A percentile compares a stretch with the other conserved stretches of the same genome.
phyloP scores from a whole-genome alignment of 441 rosid genomes.

The Raphanus hybrid region DNA sequence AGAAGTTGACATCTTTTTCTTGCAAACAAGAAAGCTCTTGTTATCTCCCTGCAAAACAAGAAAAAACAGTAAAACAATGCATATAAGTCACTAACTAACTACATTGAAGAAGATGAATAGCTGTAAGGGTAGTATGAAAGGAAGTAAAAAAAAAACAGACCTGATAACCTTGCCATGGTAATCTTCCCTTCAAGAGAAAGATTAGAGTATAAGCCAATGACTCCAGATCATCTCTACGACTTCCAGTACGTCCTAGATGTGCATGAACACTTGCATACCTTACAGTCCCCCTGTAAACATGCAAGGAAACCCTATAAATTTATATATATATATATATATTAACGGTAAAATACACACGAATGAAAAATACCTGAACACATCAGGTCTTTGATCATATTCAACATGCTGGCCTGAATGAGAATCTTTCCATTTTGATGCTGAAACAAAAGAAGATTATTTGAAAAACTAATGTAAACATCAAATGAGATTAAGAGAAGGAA shows the following conservation, averaged over 20 bases:
- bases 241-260: constrained; percentile 84
- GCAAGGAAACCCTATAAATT: not conserved
- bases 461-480: constrained; percentile 12
- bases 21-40: constrained; percentile 88
- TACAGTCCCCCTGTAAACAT: constrained; percentile 69
- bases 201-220: constrained; percentile 84
- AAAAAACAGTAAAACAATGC: not conserved
- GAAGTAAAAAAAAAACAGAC: constrained; percentile 35
- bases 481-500: constrained; percentile 19
- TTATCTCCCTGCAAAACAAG: constrained; percentile 85
- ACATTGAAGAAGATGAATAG: constrained; percentile 16
- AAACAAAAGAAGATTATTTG: constrained; percentile 21
- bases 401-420: constrained; percentile 79
- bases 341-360: not conserved
- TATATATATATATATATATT: not conserved
- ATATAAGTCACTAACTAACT: not conserved
- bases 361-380: constrained; percentile 70
- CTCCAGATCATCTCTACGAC: constrained; percentile 88
- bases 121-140: not conserved
- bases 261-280: constrained; percentile 92
- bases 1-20: constrained; percentile 93
- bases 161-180: constrained; percentile 94
- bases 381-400: constrained; percentile 94
- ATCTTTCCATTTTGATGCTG: constrained; percentile 94
- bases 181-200: constrained; percentile 72